Evolutionary conservation across 129 eudicot species (phyloP), one percentile per base, ranked within the genome.

Genomic region (Mikania micrantha): DNA sequence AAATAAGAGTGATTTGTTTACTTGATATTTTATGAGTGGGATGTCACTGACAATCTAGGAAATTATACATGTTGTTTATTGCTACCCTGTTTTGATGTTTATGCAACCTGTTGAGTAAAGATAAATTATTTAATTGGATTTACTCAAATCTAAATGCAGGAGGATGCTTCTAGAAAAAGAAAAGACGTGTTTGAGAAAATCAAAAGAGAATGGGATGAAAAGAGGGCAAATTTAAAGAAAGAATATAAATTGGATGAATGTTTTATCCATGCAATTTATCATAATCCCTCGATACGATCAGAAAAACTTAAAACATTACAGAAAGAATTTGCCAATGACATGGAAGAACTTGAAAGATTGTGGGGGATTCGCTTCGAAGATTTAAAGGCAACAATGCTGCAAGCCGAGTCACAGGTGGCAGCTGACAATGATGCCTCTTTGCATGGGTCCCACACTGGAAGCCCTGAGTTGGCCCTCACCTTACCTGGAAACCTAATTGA

Each of bases 141-240:
- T 40, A 52, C 20, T 12, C 25, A 35, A 58, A 20, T 62, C 48
- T 13, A 70, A 66, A 66, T 78, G 63, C 92, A 93, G 98, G 96
- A 77, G 48, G 86, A 84, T 72, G 62, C 13, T 50, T 32, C 27
- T 25, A 64, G 25, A 54, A 52, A 74, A 59, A 38, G 45, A 1
- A 20, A 10, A 64, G 38, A 76, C 0, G 64, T 25, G 57, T 7
- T 69, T 12, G 80, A 60, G 13, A 60, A 48, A 48, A 60, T 48
- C 28, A 49, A 76, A 4, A 29, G 7, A 69, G 64, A 32, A 9
- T 60, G 75, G 75, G 58, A 60, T 25, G 49, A 59, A 21, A 61
- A 48, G 44, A 68, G 64, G 64, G 24, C 2, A 20, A 4, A 4
- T 68, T 13, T 76, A 32, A 57, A 59, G 44, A 19, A 27, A 2